phyloP scores from a whole-genome alignment of 1,284 basidiomycete species.

The Cryptococcus sp. region DNA sequence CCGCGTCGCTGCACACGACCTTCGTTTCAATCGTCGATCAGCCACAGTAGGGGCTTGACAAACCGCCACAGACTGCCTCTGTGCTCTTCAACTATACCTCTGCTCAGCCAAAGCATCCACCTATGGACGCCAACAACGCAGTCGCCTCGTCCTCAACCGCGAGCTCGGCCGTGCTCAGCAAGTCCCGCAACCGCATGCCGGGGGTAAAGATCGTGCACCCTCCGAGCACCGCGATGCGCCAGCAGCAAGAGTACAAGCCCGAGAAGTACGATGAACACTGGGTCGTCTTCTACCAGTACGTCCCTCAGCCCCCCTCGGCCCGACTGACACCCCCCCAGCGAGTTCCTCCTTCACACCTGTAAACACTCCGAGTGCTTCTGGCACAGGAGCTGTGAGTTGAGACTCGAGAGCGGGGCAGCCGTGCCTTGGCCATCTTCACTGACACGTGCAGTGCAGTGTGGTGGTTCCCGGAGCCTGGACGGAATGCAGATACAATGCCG shows the following conservation, averaged over 20 bases:
- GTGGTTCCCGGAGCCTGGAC: constrained; percentile 36
- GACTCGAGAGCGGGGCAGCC: neutral
- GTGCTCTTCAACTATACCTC: no score
- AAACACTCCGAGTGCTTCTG: constrained; percentile 27
- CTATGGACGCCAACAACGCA: no score
- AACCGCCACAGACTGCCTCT: no score
- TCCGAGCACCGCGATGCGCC: no score
- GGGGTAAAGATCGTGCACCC: no score
- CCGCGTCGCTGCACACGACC: no score
- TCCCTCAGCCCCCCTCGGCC: neutral
- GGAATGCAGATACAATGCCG: constrained; percentile 23
- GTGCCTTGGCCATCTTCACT: neutral
- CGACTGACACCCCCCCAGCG: constrained; percentile 5
- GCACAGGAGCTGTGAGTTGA: constrained; percentile 23
- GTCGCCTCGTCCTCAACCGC: no score
- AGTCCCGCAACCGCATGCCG: no score
- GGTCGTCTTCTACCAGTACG: constrained; percentile 22
- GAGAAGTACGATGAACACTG: constrained; percentile 13
- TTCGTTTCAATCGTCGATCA: no score
- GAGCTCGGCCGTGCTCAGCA: no score
- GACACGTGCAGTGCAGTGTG: constrained; percentile 15
- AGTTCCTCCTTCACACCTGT: constrained; percentile 25
- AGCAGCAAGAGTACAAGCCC: neutral
- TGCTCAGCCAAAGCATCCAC: no score
- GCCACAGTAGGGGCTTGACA: no score